Percentiles rank a stretch among this genome's conserved stretches.
phyloP scores from a whole-genome alignment of 345 rosid genomes.

The Geranium rotundifolium region DNA sequence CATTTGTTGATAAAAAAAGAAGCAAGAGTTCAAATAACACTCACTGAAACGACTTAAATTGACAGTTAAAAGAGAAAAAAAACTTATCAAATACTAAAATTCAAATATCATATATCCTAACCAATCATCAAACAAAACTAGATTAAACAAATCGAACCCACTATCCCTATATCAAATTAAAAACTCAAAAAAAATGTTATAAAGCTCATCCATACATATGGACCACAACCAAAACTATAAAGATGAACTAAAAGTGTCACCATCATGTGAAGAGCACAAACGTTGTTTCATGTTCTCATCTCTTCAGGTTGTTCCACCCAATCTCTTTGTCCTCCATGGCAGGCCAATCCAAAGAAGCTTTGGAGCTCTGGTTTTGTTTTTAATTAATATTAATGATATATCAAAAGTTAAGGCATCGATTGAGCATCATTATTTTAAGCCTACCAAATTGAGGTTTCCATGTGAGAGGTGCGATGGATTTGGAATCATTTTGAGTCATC shows the following conservation, averaged over 20 bases:
- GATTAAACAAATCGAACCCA: too few species aligned
- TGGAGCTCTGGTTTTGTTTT: constrained; percentile 1
- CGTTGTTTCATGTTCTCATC: constrained; percentile 31
- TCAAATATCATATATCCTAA: too few species aligned
- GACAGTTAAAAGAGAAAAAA: too few species aligned
- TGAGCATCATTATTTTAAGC: constrained; percentile 9
- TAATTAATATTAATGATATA: constrained; percentile 7
- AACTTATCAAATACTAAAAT: too few species aligned
- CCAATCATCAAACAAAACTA: too few species aligned
- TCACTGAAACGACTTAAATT: too few species aligned
- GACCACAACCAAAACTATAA: constrained; percentile 19
- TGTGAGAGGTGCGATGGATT: constrained; percentile 45
- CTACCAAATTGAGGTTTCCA: constrained; percentile 39
- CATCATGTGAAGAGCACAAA: constrained; percentile 42
- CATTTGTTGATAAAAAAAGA: too few species aligned
- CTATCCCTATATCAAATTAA: too few species aligned
- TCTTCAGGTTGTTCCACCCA: constrained; percentile 25
- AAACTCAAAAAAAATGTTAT: constrained; percentile 10
- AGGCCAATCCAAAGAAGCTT: constrained; percentile 15
- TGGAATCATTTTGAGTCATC: constrained; percentile 26
- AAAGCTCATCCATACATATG: constrained; percentile 21
- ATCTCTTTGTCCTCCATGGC: constrained; percentile 9
- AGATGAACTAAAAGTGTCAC: too few species aligned
- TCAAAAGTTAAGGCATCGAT: too few species aligned
- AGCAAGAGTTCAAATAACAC: too few species aligned